A percentile compares a stretch with the other conserved stretches of the same genome.
These are phyloP conservation scores for Mycena latifolia DNA, from an alignment of 768 basidiomycete species.

Conservation along the genomic window DNA sequence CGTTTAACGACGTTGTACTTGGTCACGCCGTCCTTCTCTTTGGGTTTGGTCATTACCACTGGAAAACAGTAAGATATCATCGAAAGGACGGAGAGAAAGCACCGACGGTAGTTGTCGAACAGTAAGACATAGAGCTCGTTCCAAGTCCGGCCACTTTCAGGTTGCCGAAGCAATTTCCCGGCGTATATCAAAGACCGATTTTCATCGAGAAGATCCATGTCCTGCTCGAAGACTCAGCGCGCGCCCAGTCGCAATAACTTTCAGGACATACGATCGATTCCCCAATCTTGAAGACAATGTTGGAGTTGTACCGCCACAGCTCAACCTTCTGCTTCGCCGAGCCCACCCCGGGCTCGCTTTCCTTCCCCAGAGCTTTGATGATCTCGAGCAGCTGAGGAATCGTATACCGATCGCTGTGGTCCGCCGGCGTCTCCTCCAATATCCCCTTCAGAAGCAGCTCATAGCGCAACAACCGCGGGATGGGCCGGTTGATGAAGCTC, in stretches of 20 bases:
- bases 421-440: slow-evolving; percentile 77
- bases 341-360: slow-evolving; percentile 87
- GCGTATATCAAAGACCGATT: slow-evolving; percentile 87
- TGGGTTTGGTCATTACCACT: slow-evolving; percentile 93
- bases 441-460: slow-evolving; percentile 87
- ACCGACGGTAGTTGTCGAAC: slow-evolving; percentile 94
- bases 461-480: slow-evolving; percentile 91
- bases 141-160: slow-evolving; percentile 90
- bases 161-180: slow-evolving; percentile 86
- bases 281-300: slow-evolving; percentile 83
- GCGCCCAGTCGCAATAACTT: background rate
- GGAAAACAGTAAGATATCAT: slow-evolving; percentile 17
- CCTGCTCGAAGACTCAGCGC: slow-evolving; percentile 49
- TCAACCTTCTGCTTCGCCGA: slow-evolving; percentile 92
- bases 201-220: slow-evolving; percentile 91
- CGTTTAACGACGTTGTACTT: slow-evolving; percentile 87
- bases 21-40: slow-evolving; percentile 79
- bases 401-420: slow-evolving; percentile 84
- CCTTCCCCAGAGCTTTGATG: slow-evolving; percentile 88
- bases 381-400: slow-evolving; percentile 91
- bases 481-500: slow-evolving; percentile 92
- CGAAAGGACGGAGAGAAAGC: background rate
- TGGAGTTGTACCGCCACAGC: slow-evolving; percentile 87
- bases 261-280: slow-evolving; percentile 67
- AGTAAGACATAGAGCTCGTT: slow-evolving; percentile 91